A percentile compares a stretch with the other conserved stretches of the same genome.
phyloP scores from a whole-genome alignment of 495 filamentous ascomycete species.

The Penicillium pancosmium region DNA sequence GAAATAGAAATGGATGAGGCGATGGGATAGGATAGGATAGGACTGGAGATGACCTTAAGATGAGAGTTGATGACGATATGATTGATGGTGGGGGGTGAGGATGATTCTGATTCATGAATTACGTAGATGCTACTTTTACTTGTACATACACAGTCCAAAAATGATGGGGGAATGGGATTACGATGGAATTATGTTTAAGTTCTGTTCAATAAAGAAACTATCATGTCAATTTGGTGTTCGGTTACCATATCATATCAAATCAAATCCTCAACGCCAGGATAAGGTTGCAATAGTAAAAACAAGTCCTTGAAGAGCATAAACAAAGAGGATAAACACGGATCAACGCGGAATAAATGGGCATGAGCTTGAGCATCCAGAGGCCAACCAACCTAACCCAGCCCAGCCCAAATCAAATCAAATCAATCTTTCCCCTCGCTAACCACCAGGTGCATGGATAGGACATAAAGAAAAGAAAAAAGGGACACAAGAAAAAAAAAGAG shows the following conservation, averaged over 20 bases:
- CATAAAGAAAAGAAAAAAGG: background rate
- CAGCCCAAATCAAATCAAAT: background rate
- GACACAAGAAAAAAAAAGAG: background rate
- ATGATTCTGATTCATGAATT: too few relatives aligned
- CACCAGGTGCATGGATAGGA: background rate
- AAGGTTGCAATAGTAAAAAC: conserved; percentile 4
- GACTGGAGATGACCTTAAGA: too few relatives aligned
- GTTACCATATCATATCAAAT: background rate
- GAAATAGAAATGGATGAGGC: too few relatives aligned
- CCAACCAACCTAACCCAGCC: background rate
- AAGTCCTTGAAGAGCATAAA: conserved; percentile 4
- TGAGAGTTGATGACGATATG: too few relatives aligned
- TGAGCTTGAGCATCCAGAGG: background rate
- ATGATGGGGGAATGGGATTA: background rate
- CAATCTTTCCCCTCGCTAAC: background rate
- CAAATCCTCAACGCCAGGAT: conserved; percentile 13
- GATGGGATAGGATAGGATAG: too few relatives aligned
- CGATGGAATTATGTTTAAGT: too few relatives aligned
- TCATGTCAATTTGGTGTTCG: conserved; percentile 17
- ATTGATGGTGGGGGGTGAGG: too few relatives aligned
- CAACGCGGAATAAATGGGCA: conserved; percentile 3
- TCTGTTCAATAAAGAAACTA: conserved; percentile 4
- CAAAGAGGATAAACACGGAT: background rate
- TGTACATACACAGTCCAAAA: too few relatives aligned
- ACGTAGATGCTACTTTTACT: too few relatives aligned